Base-by-base conservation (phyloP, 495 filamentous ascomycete species). In the Penicillium waksmanii region DNA sequence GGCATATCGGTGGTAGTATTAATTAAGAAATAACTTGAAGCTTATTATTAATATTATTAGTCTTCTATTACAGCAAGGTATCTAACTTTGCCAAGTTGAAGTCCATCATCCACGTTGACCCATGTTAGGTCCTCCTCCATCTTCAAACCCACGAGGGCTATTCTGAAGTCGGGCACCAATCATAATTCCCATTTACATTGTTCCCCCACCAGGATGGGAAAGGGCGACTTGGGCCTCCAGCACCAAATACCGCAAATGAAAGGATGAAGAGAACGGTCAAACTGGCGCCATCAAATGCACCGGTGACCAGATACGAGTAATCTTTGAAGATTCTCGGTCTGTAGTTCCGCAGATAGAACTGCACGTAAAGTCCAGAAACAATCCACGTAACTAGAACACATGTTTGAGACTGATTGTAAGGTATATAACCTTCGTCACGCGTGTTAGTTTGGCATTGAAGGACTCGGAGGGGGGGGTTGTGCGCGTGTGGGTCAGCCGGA, bases 211-310 rank as follows among this genome's bases (percentile, higher is more conserved):
- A 85, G 6, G 60, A 66, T 1, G 70, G 75, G 60, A 76, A 73
- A 2, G 67, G 55, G 15, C 62, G 56, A 8, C 63, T 52, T 8
- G 49, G 10, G 2, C 78, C 78, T 56, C 66, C 66, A 9, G 68
- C 84, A 0, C 84, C 84, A 33, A 84, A 80, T 0, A 87, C 81
- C 1, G 84, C 83, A 66, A 87, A 87, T 0, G 80, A 80, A 4
- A 87, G 71, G 33, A 87, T 77, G 57, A 87, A 87, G 0, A 86
- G 69, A 0, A 83, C 68, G 6, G 75, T 69, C 47, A 79, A 73
- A 46, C 71, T 77, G 5, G 76, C 84, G 36, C 84, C 84, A 61
- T 87, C 84, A 27, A 85, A 69, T 5, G 83, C 84, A 3, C 75
- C 84, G 0, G 78, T 76, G 6, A 86, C 63, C 0, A 87, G 70